Conservation (phyloP, 768 basidiomycete genomes). For the Leucocoprinus birnbaumii region DNA sequence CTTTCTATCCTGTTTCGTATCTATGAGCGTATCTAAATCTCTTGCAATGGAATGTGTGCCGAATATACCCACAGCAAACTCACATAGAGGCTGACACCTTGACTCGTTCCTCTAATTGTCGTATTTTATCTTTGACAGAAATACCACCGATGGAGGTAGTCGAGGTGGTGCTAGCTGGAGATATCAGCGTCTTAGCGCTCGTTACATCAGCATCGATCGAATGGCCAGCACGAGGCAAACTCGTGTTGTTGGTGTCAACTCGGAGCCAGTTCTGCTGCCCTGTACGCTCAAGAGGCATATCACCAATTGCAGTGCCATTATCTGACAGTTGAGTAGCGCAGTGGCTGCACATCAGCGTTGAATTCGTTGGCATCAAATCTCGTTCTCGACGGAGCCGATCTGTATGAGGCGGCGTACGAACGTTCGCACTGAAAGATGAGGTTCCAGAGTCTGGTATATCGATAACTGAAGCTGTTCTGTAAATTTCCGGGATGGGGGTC, state of each 20-base stretch:
- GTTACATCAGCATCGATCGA: neutral
- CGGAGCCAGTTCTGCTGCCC: neutral
- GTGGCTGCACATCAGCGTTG: neutral
- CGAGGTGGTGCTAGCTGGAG: neutral
- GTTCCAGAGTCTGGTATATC: neutral
- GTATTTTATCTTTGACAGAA: conserved; percentile 40
- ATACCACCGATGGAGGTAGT: conserved; percentile 12
- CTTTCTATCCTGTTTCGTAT: neutral
- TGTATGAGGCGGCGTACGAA: neutral
- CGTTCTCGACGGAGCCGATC: neutral
- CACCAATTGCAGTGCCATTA: too few species aligned
- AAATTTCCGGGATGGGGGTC: neutral
- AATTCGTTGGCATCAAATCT: neutral
- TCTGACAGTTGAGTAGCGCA: neutral
- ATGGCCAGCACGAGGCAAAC: neutral
- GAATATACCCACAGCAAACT: neutral
- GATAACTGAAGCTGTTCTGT: neutral
- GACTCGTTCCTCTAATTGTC: conserved; percentile 34
- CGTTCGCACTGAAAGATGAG: neutral
- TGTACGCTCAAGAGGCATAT: neutral
- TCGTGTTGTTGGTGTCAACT: neutral
- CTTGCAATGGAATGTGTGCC: neutral
- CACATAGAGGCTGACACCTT: conserved; percentile 10
- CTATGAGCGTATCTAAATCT: neutral
- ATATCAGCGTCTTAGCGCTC: neutral